Evolutionary conservation across 2,329 filamentous ascomycete species (phyloP), one percentile per base, ranked within the genome.

Genomic region (Epichloe amarillans): DNA sequence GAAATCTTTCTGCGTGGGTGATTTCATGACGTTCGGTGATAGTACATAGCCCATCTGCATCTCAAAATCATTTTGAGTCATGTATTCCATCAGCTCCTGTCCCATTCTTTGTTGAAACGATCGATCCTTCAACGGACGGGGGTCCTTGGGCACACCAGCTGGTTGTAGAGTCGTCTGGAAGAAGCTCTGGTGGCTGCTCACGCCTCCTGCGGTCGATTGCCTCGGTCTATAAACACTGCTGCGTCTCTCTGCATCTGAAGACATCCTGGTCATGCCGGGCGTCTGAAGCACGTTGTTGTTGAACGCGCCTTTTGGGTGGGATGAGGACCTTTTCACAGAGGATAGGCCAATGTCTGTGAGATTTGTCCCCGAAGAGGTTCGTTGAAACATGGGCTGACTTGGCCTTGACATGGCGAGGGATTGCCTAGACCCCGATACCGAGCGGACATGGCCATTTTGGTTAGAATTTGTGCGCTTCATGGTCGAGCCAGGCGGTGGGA

Each of bases 1-100:
- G 71, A 98, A 98, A 65, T 98, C 93, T 64, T 98, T 98, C 60
- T 97, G 91, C 1, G 91, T 98, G 0, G 93, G 93, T 42, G 88
- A 95, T 61, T 88, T 91, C 64, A 95, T 83, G 6, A 88, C 86
- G 60, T 96, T 96, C 56, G 86, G 84, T 1, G 88, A 87, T n/a
- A 98, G 73, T 1, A 82, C 84, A 65, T 97, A 87, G 69, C 95
- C 96, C 83, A 94, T 95, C 59, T 97, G 90, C 77, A 96, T 82
- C 68, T 98, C 93, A 61, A 97, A 98, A 63, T 96, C 95, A 66
- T 96, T 84, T 52, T 90, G 83, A 0, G 88, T 83, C 63, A 98
- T 77, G 64, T 95, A 98, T 58, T 98, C 93, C 57, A 95, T 72
- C 50, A 98, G 70, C 61, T 98, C 90, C 59, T 93, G 86, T 7